A percentile compares a stretch with the other conserved stretches of the same genome.
Conservation (phyloP, 2,329 filamentous ascomycete species). For the Orbilia ellipsospora region DNA sequence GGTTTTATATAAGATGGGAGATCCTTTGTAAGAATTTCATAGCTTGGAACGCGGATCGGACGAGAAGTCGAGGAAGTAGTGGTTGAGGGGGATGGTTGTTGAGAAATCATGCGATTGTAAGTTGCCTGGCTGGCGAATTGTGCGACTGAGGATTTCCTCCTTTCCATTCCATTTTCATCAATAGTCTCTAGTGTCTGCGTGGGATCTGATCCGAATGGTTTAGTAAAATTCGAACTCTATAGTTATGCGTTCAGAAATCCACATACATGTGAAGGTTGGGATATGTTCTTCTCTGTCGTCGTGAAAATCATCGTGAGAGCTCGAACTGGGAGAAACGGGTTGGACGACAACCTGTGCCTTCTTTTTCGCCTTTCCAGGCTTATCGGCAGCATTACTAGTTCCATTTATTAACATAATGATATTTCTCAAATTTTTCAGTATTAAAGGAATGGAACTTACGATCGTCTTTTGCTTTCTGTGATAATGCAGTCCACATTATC, state of each 20-base stretch:
- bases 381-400: slow-evolving; percentile 47
- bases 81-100: slow-evolving; percentile 50
- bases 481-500: slow-evolving; percentile 82
- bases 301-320: slow-evolving; percentile 48
- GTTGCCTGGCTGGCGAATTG: slow-evolving; percentile 38
- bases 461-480: slow-evolving; percentile 84
- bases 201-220: slow-evolving; percentile 26
- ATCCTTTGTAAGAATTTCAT: slow-evolving; percentile 60
- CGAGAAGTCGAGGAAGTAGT: slow-evolving; percentile 48
- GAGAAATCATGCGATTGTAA: slow-evolving; percentile 49
- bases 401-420: background rate
- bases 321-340: slow-evolving; percentile 49
- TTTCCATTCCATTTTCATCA: slow-evolving; percentile 45
- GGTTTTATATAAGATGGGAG: slow-evolving; percentile 79
- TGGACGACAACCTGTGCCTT: slow-evolving; percentile 51
- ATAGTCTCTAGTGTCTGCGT: slow-evolving; percentile 37
- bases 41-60: slow-evolving; percentile 45
- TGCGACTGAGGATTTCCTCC: slow-evolving; percentile 39
- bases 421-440: background rate
- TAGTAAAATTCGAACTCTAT: slow-evolving; percentile 3
- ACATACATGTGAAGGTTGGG: slow-evolving; percentile 52
- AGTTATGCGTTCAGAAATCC: background rate
- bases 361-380: slow-evolving; percentile 54
- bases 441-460: slow-evolving; percentile 70
- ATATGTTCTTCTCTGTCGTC: slow-evolving; percentile 53